phyloP scores from a whole-genome alignment of 768 basidiomycete genomes.

The Leccinum fibrillosum region DNA sequence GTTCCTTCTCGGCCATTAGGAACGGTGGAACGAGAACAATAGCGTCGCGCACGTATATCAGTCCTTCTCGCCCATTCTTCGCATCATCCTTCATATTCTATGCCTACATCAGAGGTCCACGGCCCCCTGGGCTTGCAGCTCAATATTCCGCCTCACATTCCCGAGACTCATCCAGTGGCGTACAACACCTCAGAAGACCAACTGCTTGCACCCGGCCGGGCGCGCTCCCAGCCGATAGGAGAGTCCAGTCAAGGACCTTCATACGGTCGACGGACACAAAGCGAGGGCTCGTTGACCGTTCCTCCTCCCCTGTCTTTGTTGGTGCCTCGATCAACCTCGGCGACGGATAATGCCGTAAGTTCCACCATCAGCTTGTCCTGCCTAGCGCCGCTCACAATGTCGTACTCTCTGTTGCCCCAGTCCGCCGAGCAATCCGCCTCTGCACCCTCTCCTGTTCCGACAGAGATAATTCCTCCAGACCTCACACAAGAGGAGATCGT shows the following conservation, averaged over 20 bases:
- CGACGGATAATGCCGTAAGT: conserved; percentile 27
- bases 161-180: conserved; percentile 7
- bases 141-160: conserved; percentile 12
- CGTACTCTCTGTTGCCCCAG: not conserved
- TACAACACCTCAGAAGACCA: conserved; percentile 10
- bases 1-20: conserved; percentile 1
- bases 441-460: conserved; percentile 32
- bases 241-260: conserved; percentile 25
- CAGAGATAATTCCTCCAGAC: conserved; percentile 32
- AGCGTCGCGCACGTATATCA: conserved; percentile 3
- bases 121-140: conserved; percentile 20
- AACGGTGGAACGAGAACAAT: conserved; percentile 15
- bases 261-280: conserved; percentile 24
- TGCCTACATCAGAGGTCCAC: conserved; percentile 24
- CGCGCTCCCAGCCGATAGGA: conserved; percentile 21
- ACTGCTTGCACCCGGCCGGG: conserved; percentile 8
- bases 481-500: conserved; percentile 34
- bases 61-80: not conserved
- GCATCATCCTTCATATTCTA: not conserved
- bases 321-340: conserved; percentile 2
- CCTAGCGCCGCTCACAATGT: conserved; percentile 5
- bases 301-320: conserved; percentile 11
- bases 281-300: conserved; percentile 16
- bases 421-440: conserved; percentile 13
- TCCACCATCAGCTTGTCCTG: not conserved